These are phyloP conservation scores for Ophiocordyceps camponoti-floridani DNA, from an alignment of 2,329 filamentous ascomycete genomes.

Conservation along the genomic window DNA sequence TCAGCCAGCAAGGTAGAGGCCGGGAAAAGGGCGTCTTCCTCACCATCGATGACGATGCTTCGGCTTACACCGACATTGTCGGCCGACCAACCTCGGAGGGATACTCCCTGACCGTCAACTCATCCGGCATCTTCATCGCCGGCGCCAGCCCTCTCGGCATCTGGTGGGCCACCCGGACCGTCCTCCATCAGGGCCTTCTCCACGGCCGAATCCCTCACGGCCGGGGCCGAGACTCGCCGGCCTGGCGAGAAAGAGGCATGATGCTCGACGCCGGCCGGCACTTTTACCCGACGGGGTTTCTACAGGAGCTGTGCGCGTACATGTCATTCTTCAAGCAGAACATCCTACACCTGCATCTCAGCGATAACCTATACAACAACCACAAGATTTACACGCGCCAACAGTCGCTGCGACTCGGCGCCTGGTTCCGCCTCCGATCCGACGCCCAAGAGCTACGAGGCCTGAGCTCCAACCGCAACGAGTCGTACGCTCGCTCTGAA, in stretches of 20 bases:
- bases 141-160: constrained; percentile 35
- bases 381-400: constrained; percentile 27
- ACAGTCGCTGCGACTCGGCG: constrained; percentile 26
- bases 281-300: constrained; percentile 34
- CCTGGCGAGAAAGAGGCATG: constrained; percentile 29
- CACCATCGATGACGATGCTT: constrained; percentile 21
- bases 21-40: constrained; percentile 19
- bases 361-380: constrained; percentile 36
- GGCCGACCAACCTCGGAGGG: constrained; percentile 28
- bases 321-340: constrained; percentile 45
- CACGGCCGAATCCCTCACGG: constrained; percentile 21
- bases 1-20: not conserved
- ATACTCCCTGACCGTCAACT: constrained; percentile 24
- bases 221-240: constrained; percentile 26
- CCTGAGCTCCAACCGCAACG: constrained; percentile 30
- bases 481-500: constrained; percentile 31
- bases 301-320: constrained; percentile 39
- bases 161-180: constrained; percentile 39
- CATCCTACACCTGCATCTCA: constrained; percentile 38
- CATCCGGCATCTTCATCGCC: constrained; percentile 22
- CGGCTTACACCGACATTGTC: constrained; percentile 23
- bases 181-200: constrained; percentile 31
- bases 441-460: constrained; percentile 26
- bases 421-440: constrained; percentile 35
- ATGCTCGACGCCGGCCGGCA: constrained; percentile 36